Conservation (phyloP, 2,329 filamentous ascomycete species). For the Chalara sp. region DNA sequence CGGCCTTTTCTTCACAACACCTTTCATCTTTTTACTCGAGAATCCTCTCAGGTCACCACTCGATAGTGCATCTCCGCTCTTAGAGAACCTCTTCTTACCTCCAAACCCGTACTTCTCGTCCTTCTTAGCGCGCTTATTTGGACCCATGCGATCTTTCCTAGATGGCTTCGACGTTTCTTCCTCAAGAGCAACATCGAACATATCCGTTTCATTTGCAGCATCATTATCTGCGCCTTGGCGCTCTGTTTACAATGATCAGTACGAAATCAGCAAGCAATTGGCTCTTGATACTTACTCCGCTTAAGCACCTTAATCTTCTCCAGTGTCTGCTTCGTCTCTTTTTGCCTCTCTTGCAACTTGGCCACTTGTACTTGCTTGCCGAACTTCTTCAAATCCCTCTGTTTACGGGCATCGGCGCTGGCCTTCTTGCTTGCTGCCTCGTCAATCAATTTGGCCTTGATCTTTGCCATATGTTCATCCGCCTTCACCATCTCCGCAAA, state of each 20-base stretch:
- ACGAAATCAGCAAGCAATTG: neutral
- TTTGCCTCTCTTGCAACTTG: slow-evolving; percentile 88
- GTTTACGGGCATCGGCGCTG: slow-evolving; percentile 80
- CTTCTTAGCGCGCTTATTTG: slow-evolving; percentile 86
- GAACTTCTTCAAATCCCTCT: slow-evolving; percentile 96
- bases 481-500: slow-evolving; percentile 99
- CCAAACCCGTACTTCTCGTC: slow-evolving; percentile 92
- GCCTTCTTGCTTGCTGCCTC: slow-evolving; percentile 91
- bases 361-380: slow-evolving; percentile 97
- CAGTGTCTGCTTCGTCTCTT: slow-evolving; percentile 85
- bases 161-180: slow-evolving; percentile 33
- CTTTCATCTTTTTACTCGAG: slow-evolving; percentile 82
- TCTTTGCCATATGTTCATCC: slow-evolving; percentile 96
- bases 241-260: slow-evolving; percentile 47
- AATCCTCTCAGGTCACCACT: slow-evolving; percentile 77
- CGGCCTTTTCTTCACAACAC: slow-evolving; percentile 35
- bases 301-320: slow-evolving; percentile 95
- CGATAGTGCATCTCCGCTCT: slow-evolving; percentile 84
- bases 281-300: slow-evolving; percentile 63
- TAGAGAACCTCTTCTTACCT: slow-evolving; percentile 86
- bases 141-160: slow-evolving; percentile 33
- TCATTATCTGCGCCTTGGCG: slow-evolving; percentile 62
- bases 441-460: slow-evolving; percentile 88
- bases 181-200: slow-evolving; percentile 89
- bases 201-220: slow-evolving; percentile 66